Conservation (phyloP, 768 basidiomycete genomes). For the Serendipita sp. region DNA sequence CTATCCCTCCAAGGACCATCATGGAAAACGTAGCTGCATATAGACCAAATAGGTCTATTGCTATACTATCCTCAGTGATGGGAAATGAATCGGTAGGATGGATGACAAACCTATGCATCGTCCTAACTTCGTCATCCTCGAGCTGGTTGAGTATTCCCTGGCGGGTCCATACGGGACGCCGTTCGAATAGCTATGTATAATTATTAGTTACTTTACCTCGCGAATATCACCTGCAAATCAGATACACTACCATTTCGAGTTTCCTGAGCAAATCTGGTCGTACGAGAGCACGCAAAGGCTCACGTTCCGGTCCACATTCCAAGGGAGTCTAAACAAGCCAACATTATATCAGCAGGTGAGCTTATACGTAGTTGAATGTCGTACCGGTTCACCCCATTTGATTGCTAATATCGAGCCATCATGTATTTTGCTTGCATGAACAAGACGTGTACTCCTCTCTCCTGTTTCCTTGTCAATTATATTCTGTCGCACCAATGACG, state of each 20-base stretch:
- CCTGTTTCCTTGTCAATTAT: slow-evolving; percentile 59
- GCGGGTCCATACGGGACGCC: slow-evolving; percentile 84
- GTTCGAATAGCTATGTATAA: slow-evolving; percentile 39
- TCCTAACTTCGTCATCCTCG: slow-evolving; percentile 43
- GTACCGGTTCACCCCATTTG: slow-evolving; percentile 43
- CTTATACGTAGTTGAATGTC: slow-evolving; percentile 8
- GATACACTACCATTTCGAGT: slow-evolving; percentile 32
- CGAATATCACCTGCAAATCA: background rate
- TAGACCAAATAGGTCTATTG: slow-evolving; percentile 63
- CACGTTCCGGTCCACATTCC: slow-evolving; percentile 43
- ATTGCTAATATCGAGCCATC: slow-evolving; percentile 61
- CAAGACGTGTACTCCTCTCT: slow-evolving; percentile 64
- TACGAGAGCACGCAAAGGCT: slow-evolving; percentile 38
- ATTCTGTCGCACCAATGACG: slow-evolving; percentile 53
- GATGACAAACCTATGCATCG: slow-evolving; percentile 52
- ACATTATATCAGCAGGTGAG: background rate
- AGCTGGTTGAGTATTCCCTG: slow-evolving; percentile 74
- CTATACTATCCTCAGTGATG: slow-evolving; percentile 23
- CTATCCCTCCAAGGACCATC: slow-evolving; percentile 93
- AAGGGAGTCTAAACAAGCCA: slow-evolving; percentile 42
- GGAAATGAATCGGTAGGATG: background rate
- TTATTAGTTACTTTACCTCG: background rate
- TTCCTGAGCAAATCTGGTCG: slow-evolving; percentile 38
- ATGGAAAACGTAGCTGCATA: slow-evolving; percentile 74
- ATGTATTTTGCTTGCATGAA: slow-evolving; percentile 77